Base-by-base conservation (phyloP, 495 filamentous ascomycete species). In the Neurospora sp. region DNA sequence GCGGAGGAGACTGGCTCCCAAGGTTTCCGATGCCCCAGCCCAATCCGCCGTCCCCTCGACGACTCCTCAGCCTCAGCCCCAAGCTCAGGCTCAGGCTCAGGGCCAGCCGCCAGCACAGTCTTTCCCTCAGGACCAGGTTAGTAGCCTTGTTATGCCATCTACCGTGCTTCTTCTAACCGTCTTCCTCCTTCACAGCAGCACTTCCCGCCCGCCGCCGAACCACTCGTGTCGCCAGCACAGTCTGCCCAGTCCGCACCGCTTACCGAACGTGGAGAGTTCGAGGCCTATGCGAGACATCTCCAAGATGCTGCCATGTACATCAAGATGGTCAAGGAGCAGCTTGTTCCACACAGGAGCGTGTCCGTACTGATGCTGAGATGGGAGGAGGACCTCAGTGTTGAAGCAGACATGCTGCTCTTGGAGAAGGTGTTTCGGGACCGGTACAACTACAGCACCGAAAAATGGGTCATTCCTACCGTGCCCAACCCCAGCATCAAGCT, bases 231-330 rank as follows among this genome's bases (percentile, higher is more conserved):
- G 31, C 69, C 75, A 37, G 79, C 78, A 40, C 35, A 74, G 10
- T 40, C 71, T 37, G 71, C 79, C 27, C 40, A 76, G 10, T 66
- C 72, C 42, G 73, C 79, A 40, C 75, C 77, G 44, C 66, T 74
- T 10, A 75, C 82, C 41, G 84, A 86, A 74, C 83, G 84, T 69
- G 85, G 84, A 74, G 86, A 87, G 72, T 88, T 88, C 80, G 87
- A 88, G 75, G 83, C 85, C 40, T 88, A 87, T 74, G 86, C 86
- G 27, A 82, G 87, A 11, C 87, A 88, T 78, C 83, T 88, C 38
- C 87, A 88, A 76, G 87, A 88, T 83, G 86, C 86, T 14, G 84
- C 86, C 68, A 87, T 86, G 81, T 77, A 85, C 75, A 85, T 87
- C 74, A 85, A 86, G 79, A 84, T 83, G 16, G 83, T 87, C 74